Evolutionary conservation across 148 eudicot genomes (phyloP), one percentile per base, ranked within the genome.

Genomic region (Spergularia marina): DNA sequence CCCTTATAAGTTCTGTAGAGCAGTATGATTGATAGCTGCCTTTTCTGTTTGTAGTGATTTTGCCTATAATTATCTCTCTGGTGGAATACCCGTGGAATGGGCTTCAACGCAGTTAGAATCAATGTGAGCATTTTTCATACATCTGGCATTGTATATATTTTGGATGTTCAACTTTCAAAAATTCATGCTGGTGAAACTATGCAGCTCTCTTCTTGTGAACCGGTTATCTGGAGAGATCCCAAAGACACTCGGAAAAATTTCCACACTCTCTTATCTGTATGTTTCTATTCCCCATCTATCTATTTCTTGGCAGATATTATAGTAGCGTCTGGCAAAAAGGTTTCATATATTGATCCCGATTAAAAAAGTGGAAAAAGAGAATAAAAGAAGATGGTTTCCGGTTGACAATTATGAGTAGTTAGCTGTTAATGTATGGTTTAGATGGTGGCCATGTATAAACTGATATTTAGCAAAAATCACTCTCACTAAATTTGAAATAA

Each of bases 171-270:
- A 58, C 23, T 40, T 17, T 68, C 65, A 76, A 59, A 40, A 70
- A 68, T 13, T 77, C 60, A 73, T 18, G 18, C 60, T 25, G 70
- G 40, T 53, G 53, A 72, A 44, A 76, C 67, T 79, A n/a, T 84
- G 86, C 89, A 91, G 97, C 71, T 85, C 90, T 74, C 74, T 91
- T 59, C 87, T 91, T 57, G 93, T 64, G 39, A 91, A 91, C 71
- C 86, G 87, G 55, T 81, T 91, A 81, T 85, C 91, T 16, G 97
- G 97, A 62, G 82, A 79, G 78, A 84, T 91, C 68, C 97, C 93
- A 5, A 82, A 73, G 80, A 82, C 77, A 73, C 72, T 91, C 77
- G 93, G 84, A 71, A 81, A 85, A 70, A 72, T 89, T 54, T 76
- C 80, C 59, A 87, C 79, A 71, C 97, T 91, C 74, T 85, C 85